phyloP scores from a whole-genome alignment of 2,329 filamentous ascomycete genomes.

The Fusarium beomiforme region DNA sequence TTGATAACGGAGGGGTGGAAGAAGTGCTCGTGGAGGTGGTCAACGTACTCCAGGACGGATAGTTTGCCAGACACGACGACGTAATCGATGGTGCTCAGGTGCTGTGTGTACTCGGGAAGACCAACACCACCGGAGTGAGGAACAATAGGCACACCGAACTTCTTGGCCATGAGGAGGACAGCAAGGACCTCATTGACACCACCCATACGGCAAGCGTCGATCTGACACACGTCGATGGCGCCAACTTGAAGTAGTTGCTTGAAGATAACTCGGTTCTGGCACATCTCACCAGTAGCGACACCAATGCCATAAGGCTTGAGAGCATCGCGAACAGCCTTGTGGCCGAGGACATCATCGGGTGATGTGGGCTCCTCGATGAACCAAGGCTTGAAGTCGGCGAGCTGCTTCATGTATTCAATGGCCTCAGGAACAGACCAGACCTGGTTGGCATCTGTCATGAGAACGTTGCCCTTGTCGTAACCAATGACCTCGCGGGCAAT shows the following conservation, averaged over 20 bases:
- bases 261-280: conserved; percentile 93
- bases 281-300: conserved; percentile 94
- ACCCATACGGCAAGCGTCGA: conserved; percentile 89
- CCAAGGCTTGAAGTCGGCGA: conserved; percentile 87
- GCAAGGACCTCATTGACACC: conserved; percentile 93
- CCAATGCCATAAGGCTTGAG: conserved; percentile 79
- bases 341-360: conserved; percentile 88
- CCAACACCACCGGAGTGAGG: conserved; percentile 92
- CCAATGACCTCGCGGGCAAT: conserved; percentile 85
- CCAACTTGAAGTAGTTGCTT: conserved; percentile 86
- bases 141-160: conserved; percentile 82
- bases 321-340: conserved; percentile 85
- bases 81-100: conserved; percentile 92
- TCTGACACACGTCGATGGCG: conserved; percentile 88
- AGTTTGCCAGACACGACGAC: conserved; percentile 84
- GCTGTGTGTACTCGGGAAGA: conserved; percentile 92
- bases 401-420: conserved; percentile 84
- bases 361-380: conserved; percentile 96
- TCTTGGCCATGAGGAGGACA: conserved; percentile 86
- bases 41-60: conserved; percentile 88
- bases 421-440: conserved; percentile 92
- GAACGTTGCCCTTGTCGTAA: conserved; percentile 82
- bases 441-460: conserved; percentile 96
- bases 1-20: conserved; percentile 81
- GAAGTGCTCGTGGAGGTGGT: conserved; percentile 95